These are phyloP conservation scores for Bryoglossum gracile DNA, from an alignment of 495 filamentous ascomycete genomes.

Conservation along the genomic window DNA sequence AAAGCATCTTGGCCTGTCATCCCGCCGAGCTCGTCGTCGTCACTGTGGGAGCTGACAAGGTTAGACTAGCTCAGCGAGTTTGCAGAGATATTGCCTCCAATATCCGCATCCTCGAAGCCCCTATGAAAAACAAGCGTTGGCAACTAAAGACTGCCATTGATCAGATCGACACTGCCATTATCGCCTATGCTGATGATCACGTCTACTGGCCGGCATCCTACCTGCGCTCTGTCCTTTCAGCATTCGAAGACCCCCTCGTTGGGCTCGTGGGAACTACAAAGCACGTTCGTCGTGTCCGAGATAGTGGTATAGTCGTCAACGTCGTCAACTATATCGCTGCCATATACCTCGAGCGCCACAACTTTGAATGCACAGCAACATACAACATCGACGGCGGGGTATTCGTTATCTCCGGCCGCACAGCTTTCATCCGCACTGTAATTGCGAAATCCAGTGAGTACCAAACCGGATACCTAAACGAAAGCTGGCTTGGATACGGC, in stretches of 20 bases:
- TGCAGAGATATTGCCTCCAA: not conserved
- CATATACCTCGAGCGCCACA: slow-evolving; percentile 48
- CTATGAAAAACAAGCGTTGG: slow-evolving; percentile 31
- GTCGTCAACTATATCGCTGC: slow-evolving; percentile 19
- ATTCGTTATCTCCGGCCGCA: slow-evolving; percentile 48
- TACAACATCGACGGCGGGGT: slow-evolving; percentile 50
- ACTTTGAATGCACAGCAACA: slow-evolving; percentile 48
- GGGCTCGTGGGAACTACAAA: slow-evolving; percentile 49
- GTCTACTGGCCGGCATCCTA: slow-evolving; percentile 46
- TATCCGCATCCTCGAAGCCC: slow-evolving; percentile 12
- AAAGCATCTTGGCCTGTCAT: slow-evolving; percentile 25
- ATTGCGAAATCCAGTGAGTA: slow-evolving; percentile 41
- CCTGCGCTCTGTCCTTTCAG: slow-evolving; percentile 37
- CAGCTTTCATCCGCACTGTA: slow-evolving; percentile 39
- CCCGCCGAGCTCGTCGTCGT: slow-evolving; percentile 33
- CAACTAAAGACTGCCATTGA: slow-evolving; percentile 40
- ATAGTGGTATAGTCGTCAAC: slow-evolving; percentile 26
- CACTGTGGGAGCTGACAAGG: slow-evolving; percentile 23
- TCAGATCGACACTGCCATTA: slow-evolving; percentile 38
- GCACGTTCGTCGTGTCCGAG: slow-evolving; percentile 32
- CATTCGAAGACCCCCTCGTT: slow-evolving; percentile 44
- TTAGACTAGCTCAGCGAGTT: not conserved
- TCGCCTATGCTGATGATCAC: slow-evolving; percentile 46
- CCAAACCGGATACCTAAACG: slow-evolving; percentile 46
- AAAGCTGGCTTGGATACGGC: slow-evolving; percentile 36